A percentile compares a stretch with the other conserved stretches of the same genome.
phyloP scores from a whole-genome alignment of 164 flowering plant genomes.

The Liquidambar formosana region DNA sequence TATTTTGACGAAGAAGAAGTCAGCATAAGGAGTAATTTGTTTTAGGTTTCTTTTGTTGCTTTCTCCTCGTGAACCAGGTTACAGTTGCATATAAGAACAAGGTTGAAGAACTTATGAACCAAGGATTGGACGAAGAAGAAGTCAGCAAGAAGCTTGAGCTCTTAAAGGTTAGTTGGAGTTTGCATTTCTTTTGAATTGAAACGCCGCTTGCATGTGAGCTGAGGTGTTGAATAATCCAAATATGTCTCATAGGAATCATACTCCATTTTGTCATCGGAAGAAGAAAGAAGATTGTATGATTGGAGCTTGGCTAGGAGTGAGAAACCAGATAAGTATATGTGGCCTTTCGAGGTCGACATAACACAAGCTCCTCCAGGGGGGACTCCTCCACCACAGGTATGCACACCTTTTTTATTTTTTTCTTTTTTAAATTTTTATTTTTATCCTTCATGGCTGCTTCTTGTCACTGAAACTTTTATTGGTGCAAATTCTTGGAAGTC shows the following conservation, averaged over 20 bases:
- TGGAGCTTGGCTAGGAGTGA: constrained; percentile 84
- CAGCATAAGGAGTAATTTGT: no score
- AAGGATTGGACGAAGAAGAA: constrained; percentile 61
- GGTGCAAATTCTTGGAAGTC: not conserved
- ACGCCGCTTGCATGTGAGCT: not conserved
- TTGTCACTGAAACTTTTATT: not conserved
- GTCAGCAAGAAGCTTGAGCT: constrained; percentile 49
- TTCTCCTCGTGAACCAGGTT: constrained; percentile 45
- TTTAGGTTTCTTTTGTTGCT: no score
- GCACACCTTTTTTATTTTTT: not conserved
- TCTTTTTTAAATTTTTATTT: not conserved
- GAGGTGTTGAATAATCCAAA: not conserved
- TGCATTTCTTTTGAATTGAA: not conserved
- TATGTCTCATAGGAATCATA: constrained; percentile 56
- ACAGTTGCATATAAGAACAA: constrained; percentile 52
- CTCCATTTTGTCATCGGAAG: constrained; percentile 56
- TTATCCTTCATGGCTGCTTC: not conserved
- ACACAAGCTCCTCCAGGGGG: constrained; percentile 36
- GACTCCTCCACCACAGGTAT: constrained; percentile 55
- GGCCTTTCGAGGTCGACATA: constrained; percentile 82
- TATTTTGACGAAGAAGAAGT: no score
- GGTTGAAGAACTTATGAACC: constrained; percentile 47
- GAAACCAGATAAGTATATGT: constrained; percentile 54
- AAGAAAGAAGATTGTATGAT: constrained; percentile 85
- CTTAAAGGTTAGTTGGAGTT: constrained; percentile 42